Evolutionary conservation across 192 early-diverging fungal species (phyloP), one percentile per base, ranked within the genome.

Genomic region (Ramicandelaber brevisporus): DNA sequence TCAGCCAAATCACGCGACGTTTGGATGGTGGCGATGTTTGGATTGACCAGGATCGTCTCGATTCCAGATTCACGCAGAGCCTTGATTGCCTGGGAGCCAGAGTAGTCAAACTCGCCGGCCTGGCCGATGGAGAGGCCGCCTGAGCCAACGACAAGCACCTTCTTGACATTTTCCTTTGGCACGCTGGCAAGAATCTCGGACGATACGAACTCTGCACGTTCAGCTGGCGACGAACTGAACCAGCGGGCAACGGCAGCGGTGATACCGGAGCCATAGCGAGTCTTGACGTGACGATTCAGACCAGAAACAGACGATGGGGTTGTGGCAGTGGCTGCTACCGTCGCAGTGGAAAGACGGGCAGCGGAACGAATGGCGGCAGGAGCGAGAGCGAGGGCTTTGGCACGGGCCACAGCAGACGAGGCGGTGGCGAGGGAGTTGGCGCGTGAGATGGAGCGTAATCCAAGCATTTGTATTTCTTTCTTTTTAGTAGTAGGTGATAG

Each of bases 91-190:
- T 96, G 78, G 5, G 80, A 86, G 9, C 81, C 86, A 3, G 90
- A 96, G 59, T 96, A 96, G 40, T 96, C 90, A 47, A 96, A 96
- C 65, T 96, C 90, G 33, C 90, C 90, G 3, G 90, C 90, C 51
- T 97, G 90, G 9, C 90, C 90, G 37, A 97, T 97, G 29, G 66
- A 73, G 31, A 97, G 54, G 18, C 90, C 90, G 15, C 90, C 90
- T 3, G 70, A 76, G n/a, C 90, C 90, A 5, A 97, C 76, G 18
- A 97, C 71, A 11, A 97, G 59, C 5, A 88, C 87, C 54, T 85
- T 83, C 36, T 68, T 72, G 34, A 76, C 70, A 39, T 73, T 50
- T 14, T 50, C 26, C 44, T 59, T 59, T 17, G 56, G 38, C 1
- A 50, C 56, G 2, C 38, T 46, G 8, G 40, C 43, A 26, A 50